Base-by-base conservation (phyloP, 2,329 filamentous ascomycete genomes). In the Geosmithia flava region DNA sequence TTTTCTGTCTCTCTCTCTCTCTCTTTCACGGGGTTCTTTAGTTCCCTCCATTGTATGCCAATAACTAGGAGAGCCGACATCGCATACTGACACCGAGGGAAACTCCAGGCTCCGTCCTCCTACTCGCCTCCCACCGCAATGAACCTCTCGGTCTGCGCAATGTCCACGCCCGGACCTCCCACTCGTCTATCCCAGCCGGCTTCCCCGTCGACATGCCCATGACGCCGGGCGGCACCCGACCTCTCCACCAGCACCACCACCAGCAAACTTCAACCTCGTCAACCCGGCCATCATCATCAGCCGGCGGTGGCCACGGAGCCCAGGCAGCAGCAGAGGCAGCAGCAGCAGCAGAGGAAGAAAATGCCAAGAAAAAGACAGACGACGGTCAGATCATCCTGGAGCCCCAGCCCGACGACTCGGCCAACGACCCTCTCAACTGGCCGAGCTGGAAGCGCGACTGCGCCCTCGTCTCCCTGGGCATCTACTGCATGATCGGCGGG, bases 361-460 rank as follows among this genome's bases (percentile, higher is more conserved):
- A 96, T 16, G 69, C 69, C 44, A 79, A 80, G 67, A 96, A 96
- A 70, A 83, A 74, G 54, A 95, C 89, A 2, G 67, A 75, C 37
- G 85, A 95, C 61, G 89, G 89, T 16, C 76, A 79, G 52, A 88
- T 96, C 56, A 88, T 97, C 48, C 70, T 97, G 15, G 85, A 94
- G 0, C 91, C 91, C 0, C 91, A 97, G 61, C 91, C 91, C 0
- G 89, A 96, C 51, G 89, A 96, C 47, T 89, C 87, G 0, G 71
- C 75, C 47, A 96, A 97, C 54, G 91, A 97, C 57, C 91, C 91
- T 1, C 68, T 97, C 49, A 97, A 97, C 62, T 97, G 91, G 91
- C 81, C 86, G 0, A 68, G 75, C 7, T 87, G 87, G 81, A 78
- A 87, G 41, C 75, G 91, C 62, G 88, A 97, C 62, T 64, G 74